Evolutionary conservation across 192 early-diverging fungal genomes (phyloP).

Genomic region (Entomortierella parvispora): DNA sequence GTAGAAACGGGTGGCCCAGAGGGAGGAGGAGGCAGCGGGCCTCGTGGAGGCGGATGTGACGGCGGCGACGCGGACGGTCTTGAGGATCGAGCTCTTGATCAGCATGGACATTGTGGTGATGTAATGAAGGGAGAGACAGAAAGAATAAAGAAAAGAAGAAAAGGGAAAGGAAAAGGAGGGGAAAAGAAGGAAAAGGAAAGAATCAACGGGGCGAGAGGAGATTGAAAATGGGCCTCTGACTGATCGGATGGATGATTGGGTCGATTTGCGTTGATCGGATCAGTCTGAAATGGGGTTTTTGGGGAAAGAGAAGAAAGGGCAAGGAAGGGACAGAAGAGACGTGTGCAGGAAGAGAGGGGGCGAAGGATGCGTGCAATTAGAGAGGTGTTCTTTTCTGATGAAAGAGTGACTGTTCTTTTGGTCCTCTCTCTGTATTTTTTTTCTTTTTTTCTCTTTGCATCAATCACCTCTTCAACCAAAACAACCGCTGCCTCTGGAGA

Average conservation of each 20-base stretch:
- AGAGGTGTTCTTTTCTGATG: too few species aligned
- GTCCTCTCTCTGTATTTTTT: constrained; percentile 15
- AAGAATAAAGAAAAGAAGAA: constrained; percentile 12
- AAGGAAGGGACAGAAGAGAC: too few species aligned
- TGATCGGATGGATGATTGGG: constrained; percentile 8
- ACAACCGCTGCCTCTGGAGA: not conserved
- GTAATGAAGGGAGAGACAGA: not conserved
- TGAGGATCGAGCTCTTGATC: constrained; percentile 33
- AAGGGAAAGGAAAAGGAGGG: not conserved
- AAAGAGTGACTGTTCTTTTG: constrained; percentile 10
- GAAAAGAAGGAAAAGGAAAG: not conserved
- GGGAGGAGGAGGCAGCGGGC: constrained; percentile 16
- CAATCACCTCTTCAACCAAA: not conserved
- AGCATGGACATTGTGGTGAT: constrained; percentile 13
- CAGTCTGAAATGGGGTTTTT: too few species aligned
- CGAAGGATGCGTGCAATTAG: too few species aligned
- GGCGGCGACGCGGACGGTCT: constrained; percentile 24
- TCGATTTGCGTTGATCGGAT: too few species aligned
- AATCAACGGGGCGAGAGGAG: not conserved
- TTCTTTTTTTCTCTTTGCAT: constrained; percentile 19
- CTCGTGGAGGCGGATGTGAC: constrained; percentile 9
- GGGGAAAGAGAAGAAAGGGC: too few species aligned
- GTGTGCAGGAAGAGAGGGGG: too few species aligned
- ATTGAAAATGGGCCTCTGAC: too few species aligned
- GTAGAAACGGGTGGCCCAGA: constrained; percentile 48